Conservation (phyloP, 768 basidiomycete species). For the Hortiboletus campestris region DNA sequence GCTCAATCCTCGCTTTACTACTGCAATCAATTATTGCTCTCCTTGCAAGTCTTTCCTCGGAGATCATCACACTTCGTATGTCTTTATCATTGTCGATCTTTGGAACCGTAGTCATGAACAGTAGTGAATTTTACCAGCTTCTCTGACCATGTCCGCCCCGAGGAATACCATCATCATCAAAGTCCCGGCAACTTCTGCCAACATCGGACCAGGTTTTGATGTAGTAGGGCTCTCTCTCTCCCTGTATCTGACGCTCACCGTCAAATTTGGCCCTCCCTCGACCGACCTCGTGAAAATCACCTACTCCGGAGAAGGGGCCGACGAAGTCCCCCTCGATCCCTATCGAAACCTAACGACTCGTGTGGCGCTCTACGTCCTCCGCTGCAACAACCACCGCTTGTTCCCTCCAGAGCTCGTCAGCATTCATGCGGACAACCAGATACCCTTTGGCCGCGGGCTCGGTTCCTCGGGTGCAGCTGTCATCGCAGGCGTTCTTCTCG, state of each 20-base stretch:
- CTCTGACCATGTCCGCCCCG: slow-evolving; percentile 21
- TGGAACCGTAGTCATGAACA: neutral
- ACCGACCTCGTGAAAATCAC: slow-evolving; percentile 59
- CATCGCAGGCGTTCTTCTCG: slow-evolving; percentile 92
- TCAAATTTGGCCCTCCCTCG: slow-evolving; percentile 43
- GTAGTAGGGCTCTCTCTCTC: slow-evolving; percentile 98
- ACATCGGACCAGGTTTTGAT: slow-evolving; percentile 98
- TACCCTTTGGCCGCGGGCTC: slow-evolving; percentile 96
- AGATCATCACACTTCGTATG: slow-evolving; percentile 5
- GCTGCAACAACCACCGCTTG: slow-evolving; percentile 70
- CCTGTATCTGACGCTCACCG: slow-evolving; percentile 73
- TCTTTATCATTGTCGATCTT: neutral
- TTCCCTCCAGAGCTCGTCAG: slow-evolving; percentile 70
- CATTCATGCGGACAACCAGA: slow-evolving; percentile 86
- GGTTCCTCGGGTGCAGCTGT: slow-evolving; percentile 99
- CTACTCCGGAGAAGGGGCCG: slow-evolving; percentile 86
- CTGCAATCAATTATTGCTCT: neutral
- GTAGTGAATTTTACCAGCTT: neutral
- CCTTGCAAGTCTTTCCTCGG: neutral
- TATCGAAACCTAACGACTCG: slow-evolving; percentile 98
- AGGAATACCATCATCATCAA: slow-evolving; percentile 59
- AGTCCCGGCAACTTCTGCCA: slow-evolving; percentile 97
- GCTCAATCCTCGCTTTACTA: neutral
- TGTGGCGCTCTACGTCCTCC: slow-evolving; percentile 96
- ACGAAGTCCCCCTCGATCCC: slow-evolving; percentile 88